These are phyloP conservation scores for Grosmannia penicillata DNA, from an alignment of 2,329 filamentous ascomycete genomes.

Conservation along the genomic window DNA sequence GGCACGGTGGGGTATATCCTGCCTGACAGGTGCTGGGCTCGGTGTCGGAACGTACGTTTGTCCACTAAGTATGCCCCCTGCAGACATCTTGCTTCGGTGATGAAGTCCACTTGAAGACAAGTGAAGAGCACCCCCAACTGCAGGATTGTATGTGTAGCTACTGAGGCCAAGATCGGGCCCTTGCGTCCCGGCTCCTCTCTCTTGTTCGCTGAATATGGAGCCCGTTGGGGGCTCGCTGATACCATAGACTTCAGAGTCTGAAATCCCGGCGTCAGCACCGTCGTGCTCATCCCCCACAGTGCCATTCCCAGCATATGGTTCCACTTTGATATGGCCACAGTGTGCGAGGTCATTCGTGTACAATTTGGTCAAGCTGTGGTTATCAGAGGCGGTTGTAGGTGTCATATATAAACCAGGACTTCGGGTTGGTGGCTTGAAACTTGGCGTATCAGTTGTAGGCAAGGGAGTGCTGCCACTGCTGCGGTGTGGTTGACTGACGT, in stretches of 20 bases:
- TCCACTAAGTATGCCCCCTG: not conserved
- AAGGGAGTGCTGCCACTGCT: too few species aligned
- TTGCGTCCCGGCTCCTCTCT: not conserved
- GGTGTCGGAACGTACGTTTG: not conserved
- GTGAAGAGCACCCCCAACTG: not conserved
- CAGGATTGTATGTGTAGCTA: not conserved
- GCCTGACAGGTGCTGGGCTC: too few species aligned
- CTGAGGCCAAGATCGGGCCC: not conserved
- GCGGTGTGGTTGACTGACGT: too few species aligned
- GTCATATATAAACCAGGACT: too few species aligned
- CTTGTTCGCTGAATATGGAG: slow-evolving; percentile 21
- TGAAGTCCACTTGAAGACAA: not conserved
- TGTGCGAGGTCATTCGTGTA: too few species aligned
- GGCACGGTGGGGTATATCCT: too few species aligned
- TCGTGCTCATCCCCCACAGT: not conserved
- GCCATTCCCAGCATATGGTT: too few species aligned
- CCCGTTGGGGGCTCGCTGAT: not conserved
- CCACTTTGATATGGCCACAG: too few species aligned
- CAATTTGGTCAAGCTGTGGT: too few species aligned
- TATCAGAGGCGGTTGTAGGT: too few species aligned
- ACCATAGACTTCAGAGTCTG: not conserved
- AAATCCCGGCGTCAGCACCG: not conserved
- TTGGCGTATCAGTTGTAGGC: too few species aligned
- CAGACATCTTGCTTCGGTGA: not conserved
- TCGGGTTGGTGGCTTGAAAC: too few species aligned